Conservation (phyloP, 2,329 filamentous ascomycete species). For the Neonectria ditissima region DNA sequence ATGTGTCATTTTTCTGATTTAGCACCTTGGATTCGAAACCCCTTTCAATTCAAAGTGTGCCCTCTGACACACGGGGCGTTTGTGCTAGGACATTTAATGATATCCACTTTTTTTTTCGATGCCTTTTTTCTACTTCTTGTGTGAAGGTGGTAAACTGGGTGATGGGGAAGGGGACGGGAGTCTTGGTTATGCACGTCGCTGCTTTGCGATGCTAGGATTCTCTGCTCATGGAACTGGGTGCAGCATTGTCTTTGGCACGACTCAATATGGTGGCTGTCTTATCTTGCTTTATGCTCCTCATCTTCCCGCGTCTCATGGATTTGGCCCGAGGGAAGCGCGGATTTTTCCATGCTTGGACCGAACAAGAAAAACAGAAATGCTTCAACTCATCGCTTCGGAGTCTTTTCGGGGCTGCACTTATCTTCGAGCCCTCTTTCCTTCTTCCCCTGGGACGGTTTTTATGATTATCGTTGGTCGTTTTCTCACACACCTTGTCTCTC, state of each 20-base stretch:
- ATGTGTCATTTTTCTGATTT: constrained; percentile 37
- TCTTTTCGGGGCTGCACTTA: not conserved
- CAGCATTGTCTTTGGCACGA: constrained; percentile 23
- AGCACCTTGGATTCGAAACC: constrained; percentile 40
- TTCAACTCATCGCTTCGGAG: constrained; percentile 29
- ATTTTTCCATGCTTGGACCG: constrained; percentile 1
- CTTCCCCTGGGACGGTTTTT: not conserved
- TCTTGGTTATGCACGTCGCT: constrained; percentile 40
- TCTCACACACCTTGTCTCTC: not conserved
- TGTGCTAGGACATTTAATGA: constrained; percentile 49
- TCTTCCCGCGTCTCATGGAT: not conserved
- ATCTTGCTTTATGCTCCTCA: constrained; percentile 12
- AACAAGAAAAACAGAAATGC: constrained; percentile 4
- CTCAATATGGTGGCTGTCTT: constrained; percentile 20
- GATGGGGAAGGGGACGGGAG: constrained; percentile 30
- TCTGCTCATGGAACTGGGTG: constrained; percentile 25
- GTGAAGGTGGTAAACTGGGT: constrained; percentile 14
- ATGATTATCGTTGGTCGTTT: constrained; percentile 2
- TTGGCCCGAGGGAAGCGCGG: not conserved
- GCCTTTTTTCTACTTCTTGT: constrained; percentile 24
- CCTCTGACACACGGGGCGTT: constrained; percentile 41
- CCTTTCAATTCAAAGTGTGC: constrained; percentile 38
- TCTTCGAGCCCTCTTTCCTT: not conserved
- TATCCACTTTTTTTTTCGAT: constrained; percentile 45
- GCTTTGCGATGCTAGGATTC: constrained; percentile 25